Base-by-base conservation (phyloP, 1,284 basidiomycete genomes). In the Rhodotorula sp. region DNA sequence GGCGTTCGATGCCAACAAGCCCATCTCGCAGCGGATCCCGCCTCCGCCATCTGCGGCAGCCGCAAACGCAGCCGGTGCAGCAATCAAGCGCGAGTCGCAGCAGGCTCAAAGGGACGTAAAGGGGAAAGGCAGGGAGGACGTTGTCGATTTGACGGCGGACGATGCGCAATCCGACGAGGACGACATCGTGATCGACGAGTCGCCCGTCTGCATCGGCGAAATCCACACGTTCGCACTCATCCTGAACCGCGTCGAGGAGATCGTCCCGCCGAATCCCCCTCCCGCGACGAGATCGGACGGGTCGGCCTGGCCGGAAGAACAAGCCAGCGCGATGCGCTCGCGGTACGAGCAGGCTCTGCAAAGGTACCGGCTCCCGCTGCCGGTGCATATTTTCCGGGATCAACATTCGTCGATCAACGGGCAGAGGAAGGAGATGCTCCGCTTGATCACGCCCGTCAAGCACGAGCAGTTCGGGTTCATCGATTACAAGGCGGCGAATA, bases 401-500 rank as follows among this genome's bases (percentile, higher is more conserved):
- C 61, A 69, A 28, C 71, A 70, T 1, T 85, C 21, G 84, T 85
- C 56, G 80, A 81, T 62, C 73, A 38, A 43, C 15, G 62, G 38
- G 34, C 15, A 79, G 62, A 82, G 83, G n/a, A 83, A 86, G 66
- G 91, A 93, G 78, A 90, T 89, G 5, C 90, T 95, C 57, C 88
- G 93, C 77, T 90, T 95, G 77, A 85, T 87, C 77, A 86, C 88
- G 5, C 91, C 91, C 61, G 84, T 84, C 73, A 75, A 71, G 55
- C 86, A 86, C 10, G 88, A 91, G 65, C 85, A 85, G 23, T 93
- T 97, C 78, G 93, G 88, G 15, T 90, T 95, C 43, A 87, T 95
- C 21, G 93, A 95, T 78, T 88, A 90, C 79, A 89, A 87, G 77
- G 87, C 90, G 28, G 90, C 90, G 5, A 87, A 87, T 31, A 83